Base-by-base conservation (phyloP, 345 rosid genomes). In the Erodium maritimum region DNA sequence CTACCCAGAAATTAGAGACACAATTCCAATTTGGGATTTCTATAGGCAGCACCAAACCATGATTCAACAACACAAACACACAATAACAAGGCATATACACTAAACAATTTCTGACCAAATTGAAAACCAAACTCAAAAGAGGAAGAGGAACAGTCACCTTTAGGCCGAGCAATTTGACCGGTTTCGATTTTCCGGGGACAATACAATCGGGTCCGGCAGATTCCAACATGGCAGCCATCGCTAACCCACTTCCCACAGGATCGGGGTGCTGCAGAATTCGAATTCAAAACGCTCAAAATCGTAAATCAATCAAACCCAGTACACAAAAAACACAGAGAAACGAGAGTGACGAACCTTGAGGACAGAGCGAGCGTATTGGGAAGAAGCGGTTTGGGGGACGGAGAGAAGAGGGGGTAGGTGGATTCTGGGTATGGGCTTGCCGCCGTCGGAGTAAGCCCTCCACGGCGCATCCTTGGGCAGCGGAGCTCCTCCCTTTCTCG, bases 141-240 rank as follows among this genome's bases (percentile, higher is more conserved):
- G 24, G 1, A 11, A n/a, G 23, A 12, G 33, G 21, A 54, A 22
- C 1, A 45, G 5, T 19, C 20, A 91, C 97, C 90, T 84, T 86
- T 61, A 88, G 64, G 62, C 98, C 98, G 25, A 91, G 90, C 18
- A 91, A 62, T 8, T 79, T 77, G 62, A 86, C 54, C 34, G 98
- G 98, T 0, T 81, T 78, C 58, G 83, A 74, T 68, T 82, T 93
- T 1, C 98, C 96, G 10, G 96, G 95, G 37, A 91, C 86, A 56
- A 84, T 71, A 59, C 95, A 88, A 63, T 88, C 96, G 1, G 96
- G 88, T 9, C 98, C 95, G 0, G 95, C 98, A 3, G 96, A 69
- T 76, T 91, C 96, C 19, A 91, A 80, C 1, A 86, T 67, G 0
- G 96, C 98, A 17, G 75, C 93, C 52, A 67, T 65, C 12, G 83